Base-by-base conservation (phyloP, 2,329 filamentous ascomycete genomes). In the Drechslera avenae region DNA sequence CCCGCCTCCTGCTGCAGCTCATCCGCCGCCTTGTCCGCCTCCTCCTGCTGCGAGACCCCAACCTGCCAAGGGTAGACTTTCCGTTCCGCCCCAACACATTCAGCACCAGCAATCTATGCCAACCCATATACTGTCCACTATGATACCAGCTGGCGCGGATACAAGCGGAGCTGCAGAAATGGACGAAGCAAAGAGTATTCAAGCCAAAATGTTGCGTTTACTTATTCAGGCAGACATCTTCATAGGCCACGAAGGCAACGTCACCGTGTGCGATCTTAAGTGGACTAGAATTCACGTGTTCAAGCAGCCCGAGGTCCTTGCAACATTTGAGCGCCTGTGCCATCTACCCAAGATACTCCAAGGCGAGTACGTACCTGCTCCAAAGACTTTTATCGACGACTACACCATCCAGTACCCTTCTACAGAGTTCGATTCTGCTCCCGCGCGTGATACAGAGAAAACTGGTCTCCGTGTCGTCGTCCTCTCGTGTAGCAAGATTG, bases 401-500 rank as follows among this genome's bases (percentile, higher is more conserved):
- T 64, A 64, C 26, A 42, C 54, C 2, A 19, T 42, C 3, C 30
- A 52, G 5, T 68, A 68, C 46, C 49, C 56, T 7, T 33, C 47
- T 3, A 17, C 21, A 1, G 61, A 69, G 4, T 71, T 71, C 43
- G 26, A 57, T n/a, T 23, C 43, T 8, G 65, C 67, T 5, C 65
- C 64, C 2, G 34, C 46, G 1, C 57, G 46, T 1, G 36, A 55
- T 14, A 12, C 31, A 3, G 16, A 34, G 2, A 60, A 57, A 14
- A 55, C 58, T 21, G 55, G 56, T 21, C 45, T 66, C 8, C 43
- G 39, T 19, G 58, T 63, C n/a, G 48, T 73, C 35, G 62, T 53
- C 6, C 13, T 73, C 2, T 52, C 59, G 13, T 71, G 67, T 46
- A 66, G 62, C 50, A 73, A 66, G 44, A 50, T 73, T 14, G n/a